Evolutionary conservation across 257 asterid genomes (phyloP), one percentile per base, ranked within the genome.

Genomic region (Jasminum sambac): DNA sequence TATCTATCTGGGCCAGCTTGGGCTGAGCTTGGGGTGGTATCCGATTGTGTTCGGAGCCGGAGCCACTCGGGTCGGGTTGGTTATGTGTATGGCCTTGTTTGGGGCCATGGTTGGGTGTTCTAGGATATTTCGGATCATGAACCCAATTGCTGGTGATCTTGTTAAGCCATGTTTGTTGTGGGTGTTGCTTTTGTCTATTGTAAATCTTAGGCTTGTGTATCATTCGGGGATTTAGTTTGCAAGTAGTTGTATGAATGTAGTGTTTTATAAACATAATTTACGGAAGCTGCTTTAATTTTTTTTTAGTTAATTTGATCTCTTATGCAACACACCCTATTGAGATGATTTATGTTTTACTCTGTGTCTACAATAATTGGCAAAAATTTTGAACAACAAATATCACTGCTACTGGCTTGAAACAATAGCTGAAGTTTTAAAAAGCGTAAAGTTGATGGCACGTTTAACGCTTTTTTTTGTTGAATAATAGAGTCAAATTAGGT

Each of bases 121-220:
- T 21, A 63, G 77, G 77, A 67, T 74, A 61, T 89, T 91, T 52
- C 67, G 79, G 81, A 73, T 6, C 11, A 72, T 88, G 86, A 90
- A 88, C 67, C 99, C 92, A 16, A 84, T 87, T 11, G 96, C 97
- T 0, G 97, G 95, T 40, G 87, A 88, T 81, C 76, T 93, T 69
- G 87, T 85, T 0, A 82, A 81, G 87, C 92, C 90, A 16, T 87
- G 96, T 58, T 77, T 93, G 37, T 80, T 85, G 6, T 88, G 91
- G 96, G 87, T 91, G 14, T 42, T 83, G 69, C 74, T 90, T 61
- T 78, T 88, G 16, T 78, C 89, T 14, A 52, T 79, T 12, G 85
- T 82, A 34, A 92, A 88, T 73, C 34, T 80, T 46, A 84, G 85
- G 87, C 97, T 90, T 43, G 72, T 86, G 66, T 86, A 71, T 71